Evolutionary conservation across 2,329 filamentous ascomycete genomes (phyloP).

Genomic region (Xylariaceae sp.): DNA sequence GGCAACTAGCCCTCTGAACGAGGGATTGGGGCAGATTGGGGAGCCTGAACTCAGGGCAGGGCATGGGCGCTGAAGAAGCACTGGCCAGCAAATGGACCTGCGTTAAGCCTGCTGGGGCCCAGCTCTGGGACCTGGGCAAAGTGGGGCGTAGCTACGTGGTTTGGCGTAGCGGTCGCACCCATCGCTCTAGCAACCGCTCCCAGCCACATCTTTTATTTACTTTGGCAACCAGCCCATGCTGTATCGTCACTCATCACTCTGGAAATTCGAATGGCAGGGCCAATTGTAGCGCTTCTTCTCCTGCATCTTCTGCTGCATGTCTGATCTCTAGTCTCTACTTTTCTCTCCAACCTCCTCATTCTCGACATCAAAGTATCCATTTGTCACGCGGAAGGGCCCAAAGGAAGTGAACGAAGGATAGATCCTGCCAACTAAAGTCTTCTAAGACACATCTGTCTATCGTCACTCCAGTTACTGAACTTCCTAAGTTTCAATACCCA

Average conservation of each 20-base stretch:
- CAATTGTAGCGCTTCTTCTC: constrained; percentile 17
- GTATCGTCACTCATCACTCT: constrained; percentile 9
- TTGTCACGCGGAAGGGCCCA: constrained; percentile 16
- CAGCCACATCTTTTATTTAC: constrained; percentile 30
- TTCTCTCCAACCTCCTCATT: constrained; percentile 18
- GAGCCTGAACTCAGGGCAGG: too few species aligned
- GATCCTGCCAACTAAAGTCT: constrained; percentile 20
- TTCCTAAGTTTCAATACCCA: constrained; percentile 27
- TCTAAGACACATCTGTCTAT: constrained; percentile 15
- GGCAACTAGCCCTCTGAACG: too few species aligned
- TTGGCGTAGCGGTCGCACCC: constrained; percentile 9
- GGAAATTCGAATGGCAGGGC: constrained; percentile 20
- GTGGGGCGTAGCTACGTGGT: constrained; percentile 8
- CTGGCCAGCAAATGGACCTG: too few species aligned
- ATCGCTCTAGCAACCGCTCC: constrained; percentile 23
- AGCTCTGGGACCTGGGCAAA: background rate
- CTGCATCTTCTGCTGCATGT: constrained; percentile 6
- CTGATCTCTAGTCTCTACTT: constrained; percentile 11
- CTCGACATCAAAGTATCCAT: constrained; percentile 5
- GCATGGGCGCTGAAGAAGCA: too few species aligned
- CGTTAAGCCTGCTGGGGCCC: too few species aligned
- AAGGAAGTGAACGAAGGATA: constrained; percentile 14
- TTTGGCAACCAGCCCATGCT: constrained; percentile 9
- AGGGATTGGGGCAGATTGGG: too few species aligned
- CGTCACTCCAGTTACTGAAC: constrained; percentile 22